A percentile compares a stretch with the other conserved stretches of the same genome.
Evolutionary conservation across 75 land plant species (phyloP).

Genomic region (Pinus tabuliformis): DNA sequence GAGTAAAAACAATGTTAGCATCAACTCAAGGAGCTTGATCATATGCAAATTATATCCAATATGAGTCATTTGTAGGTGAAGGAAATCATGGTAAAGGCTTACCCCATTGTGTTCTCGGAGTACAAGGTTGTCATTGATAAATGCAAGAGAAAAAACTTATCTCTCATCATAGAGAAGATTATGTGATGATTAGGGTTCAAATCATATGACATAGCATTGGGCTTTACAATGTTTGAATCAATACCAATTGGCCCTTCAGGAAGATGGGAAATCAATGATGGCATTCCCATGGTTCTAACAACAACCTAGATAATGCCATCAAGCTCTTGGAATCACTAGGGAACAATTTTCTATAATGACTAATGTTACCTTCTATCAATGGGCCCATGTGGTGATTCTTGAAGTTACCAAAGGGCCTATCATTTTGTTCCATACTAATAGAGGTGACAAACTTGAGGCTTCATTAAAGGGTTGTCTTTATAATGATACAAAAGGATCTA

Average conservation of each 20-base stretch:
- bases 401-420: conserved; percentile 92
- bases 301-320: conserved; percentile 77
- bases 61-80: neutral
- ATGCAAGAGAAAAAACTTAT: conserved; percentile 61
- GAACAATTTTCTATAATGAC: conserved; percentile 68
- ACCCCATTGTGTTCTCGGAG: conserved; percentile 77
- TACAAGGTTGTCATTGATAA: conserved; percentile 58
- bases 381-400: conserved; percentile 85
- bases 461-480: conserved; percentile 53
- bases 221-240: too few species aligned
- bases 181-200: conserved; percentile 79
- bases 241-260: too few species aligned
- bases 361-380: conserved; percentile 78
- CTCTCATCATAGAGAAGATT: conserved; percentile 75
- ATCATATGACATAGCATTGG: conserved; percentile 37
- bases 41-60: too few species aligned
- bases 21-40: too few species aligned
- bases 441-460: conserved; percentile 68
- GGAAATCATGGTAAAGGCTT: conserved; percentile 11
- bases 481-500: too few species aligned
- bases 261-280: conserved; percentile 27
- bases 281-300: conserved; percentile 71
- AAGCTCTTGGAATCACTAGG: conserved; percentile 69
- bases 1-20: too few species aligned
- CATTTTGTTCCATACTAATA: conserved; percentile 80